These are phyloP conservation scores for Sequoia sempervirens DNA, from an alignment of 75 land plant species.

Conservation along the genomic window DNA sequence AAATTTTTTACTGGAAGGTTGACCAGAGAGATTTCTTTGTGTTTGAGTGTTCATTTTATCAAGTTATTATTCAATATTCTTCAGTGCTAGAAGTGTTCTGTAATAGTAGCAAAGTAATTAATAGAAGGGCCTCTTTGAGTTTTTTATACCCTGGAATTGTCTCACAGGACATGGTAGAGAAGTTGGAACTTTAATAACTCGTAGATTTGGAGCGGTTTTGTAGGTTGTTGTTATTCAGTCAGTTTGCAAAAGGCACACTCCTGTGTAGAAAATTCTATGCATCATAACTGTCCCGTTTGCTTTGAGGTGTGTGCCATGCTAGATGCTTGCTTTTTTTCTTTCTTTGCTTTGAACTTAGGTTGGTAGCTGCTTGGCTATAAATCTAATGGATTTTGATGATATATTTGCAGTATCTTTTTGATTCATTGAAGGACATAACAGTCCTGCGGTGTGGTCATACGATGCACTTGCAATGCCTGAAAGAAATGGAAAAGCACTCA, in stretches of 20 bases:
- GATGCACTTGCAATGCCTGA: constrained; percentile 79
- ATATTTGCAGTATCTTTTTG: constrained; percentile 79
- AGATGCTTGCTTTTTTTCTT: neutral
- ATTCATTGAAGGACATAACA: constrained; percentile 73
- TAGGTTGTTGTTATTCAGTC: constrained; percentile 82
- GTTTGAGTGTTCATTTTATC: neutral
- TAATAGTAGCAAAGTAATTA: neutral
- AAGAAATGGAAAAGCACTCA: constrained; percentile 68
- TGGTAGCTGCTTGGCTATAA: neutral
- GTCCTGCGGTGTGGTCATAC: constrained; percentile 95
- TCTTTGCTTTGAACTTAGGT: neutral
- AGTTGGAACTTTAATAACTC: neutral
- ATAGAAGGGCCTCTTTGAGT: neutral
- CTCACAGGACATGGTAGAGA: neutral
- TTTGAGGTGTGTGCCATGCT: constrained; percentile 61
- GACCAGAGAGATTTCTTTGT: neutral
- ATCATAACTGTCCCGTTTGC: constrained; percentile 91
- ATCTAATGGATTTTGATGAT: neutral
- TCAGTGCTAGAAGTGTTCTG: neutral
- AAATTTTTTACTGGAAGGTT: neutral
- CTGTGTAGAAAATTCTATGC: constrained; percentile 92
- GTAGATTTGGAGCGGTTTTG: neutral
- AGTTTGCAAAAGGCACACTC: constrained; percentile 47
- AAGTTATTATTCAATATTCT: neutral
- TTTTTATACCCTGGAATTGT: neutral